phyloP scores from a whole-genome alignment of 129 eudicot genomes.

The Solidago caesia region DNA sequence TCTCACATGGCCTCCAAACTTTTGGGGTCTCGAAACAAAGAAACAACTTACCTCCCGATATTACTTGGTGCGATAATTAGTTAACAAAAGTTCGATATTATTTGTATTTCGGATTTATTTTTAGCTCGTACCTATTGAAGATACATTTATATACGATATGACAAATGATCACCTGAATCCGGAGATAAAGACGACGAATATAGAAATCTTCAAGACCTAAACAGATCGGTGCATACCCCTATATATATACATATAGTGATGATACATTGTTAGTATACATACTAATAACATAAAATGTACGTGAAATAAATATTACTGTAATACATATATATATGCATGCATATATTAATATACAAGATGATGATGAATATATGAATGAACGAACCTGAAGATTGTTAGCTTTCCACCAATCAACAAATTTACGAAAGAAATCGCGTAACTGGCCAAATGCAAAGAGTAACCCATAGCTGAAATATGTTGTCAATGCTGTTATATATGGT shows the following conservation, averaged over 20 bases:
- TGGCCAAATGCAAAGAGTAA: constrained; percentile 83
- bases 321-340: neutral
- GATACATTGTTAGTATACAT: too few relatives aligned
- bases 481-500: constrained; percentile 56
- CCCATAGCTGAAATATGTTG: constrained; percentile 82
- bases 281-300: too few relatives aligned
- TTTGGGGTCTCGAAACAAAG: too few relatives aligned
- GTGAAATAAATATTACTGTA: too few relatives aligned
- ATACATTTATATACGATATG: too few relatives aligned
- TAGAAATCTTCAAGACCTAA: constrained; percentile 81
- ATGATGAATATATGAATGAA: neutral
- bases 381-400: constrained; percentile 68
- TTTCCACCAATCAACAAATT: constrained; percentile 62
- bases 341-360: neutral
- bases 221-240: constrained; percentile 81
- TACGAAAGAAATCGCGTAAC: constrained; percentile 79
- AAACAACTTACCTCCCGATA: too few relatives aligned
- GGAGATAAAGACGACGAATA: constrained; percentile 64
- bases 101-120: too few relatives aligned
- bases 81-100: too few relatives aligned
- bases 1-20: too few relatives aligned
- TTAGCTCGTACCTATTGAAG: too few relatives aligned
- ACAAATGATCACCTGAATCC: constrained; percentile 50
- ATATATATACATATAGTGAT: neutral
- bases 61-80: too few relatives aligned